These are phyloP conservation scores for Elongisporangium prolatum DNA, from an alignment of 352 stramenopile genomes.

Conservation along the genomic window DNA sequence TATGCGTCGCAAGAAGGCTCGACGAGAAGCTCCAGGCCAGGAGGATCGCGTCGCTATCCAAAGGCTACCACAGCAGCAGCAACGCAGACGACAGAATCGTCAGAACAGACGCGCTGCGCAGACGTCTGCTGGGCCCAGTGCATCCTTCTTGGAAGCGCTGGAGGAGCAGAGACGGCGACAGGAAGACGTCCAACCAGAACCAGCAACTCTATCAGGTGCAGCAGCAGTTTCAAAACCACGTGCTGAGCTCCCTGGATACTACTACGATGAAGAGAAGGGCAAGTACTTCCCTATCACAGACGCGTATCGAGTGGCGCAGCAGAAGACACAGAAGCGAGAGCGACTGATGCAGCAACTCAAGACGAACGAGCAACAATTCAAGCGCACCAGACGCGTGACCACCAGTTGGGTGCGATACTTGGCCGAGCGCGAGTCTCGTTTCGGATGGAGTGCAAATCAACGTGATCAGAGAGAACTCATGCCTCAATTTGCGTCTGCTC, in stretches of 20 bases:
- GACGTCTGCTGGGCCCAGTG: conserved; percentile 11
- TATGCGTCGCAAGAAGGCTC: neutral
- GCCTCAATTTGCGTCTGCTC: conserved; percentile 25
- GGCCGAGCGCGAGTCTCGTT: conserved; percentile 26
- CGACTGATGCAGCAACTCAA: conserved; percentile 6
- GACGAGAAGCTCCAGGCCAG: neutral
- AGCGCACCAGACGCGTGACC: conserved; percentile 7
- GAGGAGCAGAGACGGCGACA: conserved; percentile 34
- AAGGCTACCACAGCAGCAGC: neutral
- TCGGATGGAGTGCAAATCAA: conserved; percentile 18
- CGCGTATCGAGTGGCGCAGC: conserved; percentile 12
- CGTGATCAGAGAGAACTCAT: conserved; percentile 21
- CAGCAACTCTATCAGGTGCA: conserved; percentile 3
- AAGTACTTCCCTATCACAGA: conserved; percentile 45
- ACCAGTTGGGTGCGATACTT: conserved; percentile 26
- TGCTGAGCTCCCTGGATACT: conserved; percentile 41
- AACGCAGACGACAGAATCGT: conserved; percentile 25
- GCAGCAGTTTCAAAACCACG: neutral
- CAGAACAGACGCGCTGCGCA: neutral
- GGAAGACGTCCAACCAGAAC: neutral
- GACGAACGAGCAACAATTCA: conserved; percentile 4
- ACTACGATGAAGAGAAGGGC: conserved; percentile 44
- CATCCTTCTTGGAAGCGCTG: conserved; percentile 52
- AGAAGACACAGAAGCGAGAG: conserved; percentile 17
- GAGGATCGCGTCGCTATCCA: neutral